A percentile compares a stretch with the other conserved stretches of the same genome.
phyloP scores from a whole-genome alignment of 257 asterid genomes.

The Cynanchum wilfordii region DNA sequence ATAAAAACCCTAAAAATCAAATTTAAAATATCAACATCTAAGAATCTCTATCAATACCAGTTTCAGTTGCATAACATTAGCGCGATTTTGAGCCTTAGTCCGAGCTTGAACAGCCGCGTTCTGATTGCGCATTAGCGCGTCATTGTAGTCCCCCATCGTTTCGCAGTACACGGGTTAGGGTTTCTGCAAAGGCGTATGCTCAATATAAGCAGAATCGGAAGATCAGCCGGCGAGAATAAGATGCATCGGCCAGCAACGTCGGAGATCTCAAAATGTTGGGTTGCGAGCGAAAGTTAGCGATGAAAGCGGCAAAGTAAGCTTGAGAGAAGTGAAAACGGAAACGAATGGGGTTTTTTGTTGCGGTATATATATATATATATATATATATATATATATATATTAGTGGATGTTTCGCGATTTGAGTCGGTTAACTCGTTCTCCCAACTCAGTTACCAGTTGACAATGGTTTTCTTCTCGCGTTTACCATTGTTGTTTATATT shows the following conservation, averaged over 20 bases:
- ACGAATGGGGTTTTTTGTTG: conserved; percentile 10
- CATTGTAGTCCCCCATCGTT: conserved; percentile 82
- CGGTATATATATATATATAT: background rate
- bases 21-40: background rate
- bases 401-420: background rate
- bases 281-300: background rate
- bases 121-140: conserved; percentile 83
- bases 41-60: conserved; percentile 37
- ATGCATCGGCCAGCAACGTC: conserved; percentile 8
- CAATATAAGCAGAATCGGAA: background rate
- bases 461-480: too few relatives aligned
- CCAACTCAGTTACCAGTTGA: background rate
- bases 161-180: conserved; percentile 17
- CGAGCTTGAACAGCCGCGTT: conserved; percentile 94
- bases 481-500: too few relatives aligned
- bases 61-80: conserved; percentile 92
- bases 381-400: too few relatives aligned
- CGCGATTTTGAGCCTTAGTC: conserved; percentile 87
- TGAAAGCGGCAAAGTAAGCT: conserved; percentile 14
- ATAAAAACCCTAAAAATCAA: background rate
- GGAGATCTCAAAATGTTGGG: conserved; percentile 9
- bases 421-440: background rate
- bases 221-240: conserved; percentile 13
- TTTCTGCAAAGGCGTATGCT: background rate
- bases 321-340: background rate